phyloP scores from a whole-genome alignment of 495 filamentous ascomycete genomes.

The Aspergillus haitiensis region DNA sequence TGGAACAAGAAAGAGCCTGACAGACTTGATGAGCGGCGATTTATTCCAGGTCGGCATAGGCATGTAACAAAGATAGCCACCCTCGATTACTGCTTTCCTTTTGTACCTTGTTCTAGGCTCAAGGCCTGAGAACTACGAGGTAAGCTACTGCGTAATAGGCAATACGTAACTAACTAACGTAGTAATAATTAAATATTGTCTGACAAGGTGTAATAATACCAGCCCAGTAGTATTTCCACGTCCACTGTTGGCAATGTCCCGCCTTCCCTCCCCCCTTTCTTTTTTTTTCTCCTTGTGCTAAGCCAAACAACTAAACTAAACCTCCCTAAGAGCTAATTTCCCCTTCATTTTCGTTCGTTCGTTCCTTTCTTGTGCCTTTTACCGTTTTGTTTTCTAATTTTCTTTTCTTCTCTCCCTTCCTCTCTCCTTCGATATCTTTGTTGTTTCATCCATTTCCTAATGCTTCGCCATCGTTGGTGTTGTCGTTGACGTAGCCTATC shows the following conservation, averaged over 20 bases:
- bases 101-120: not conserved
- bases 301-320: not conserved
- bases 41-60: too few relatives aligned
- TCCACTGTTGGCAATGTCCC: conserved; percentile 2
- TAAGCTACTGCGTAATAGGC: conserved; percentile 1
- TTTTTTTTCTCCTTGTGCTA: too few relatives aligned
- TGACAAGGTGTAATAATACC: not conserved
- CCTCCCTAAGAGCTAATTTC: not conserved
- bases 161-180: not conserved
- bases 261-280: not conserved
- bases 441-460: conserved; percentile 16
- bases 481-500: conserved; percentile 34
- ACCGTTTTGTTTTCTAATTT: conserved; percentile 20
- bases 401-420: conserved; percentile 6
- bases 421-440: conserved; percentile 9
- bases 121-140: not conserved
- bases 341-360: conserved; percentile 11
- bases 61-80: too few relatives aligned
- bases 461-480: conserved; percentile 37
- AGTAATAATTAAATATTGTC: too few relatives aligned
- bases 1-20: not conserved
- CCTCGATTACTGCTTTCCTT: not conserved
- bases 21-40: not conserved
- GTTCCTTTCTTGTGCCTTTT: conserved; percentile 23
- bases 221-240: conserved; percentile 1